Evolutionary conservation across 805 yeast species (phyloP).

Genomic region (Grigorovia transvaalensis): DNA sequence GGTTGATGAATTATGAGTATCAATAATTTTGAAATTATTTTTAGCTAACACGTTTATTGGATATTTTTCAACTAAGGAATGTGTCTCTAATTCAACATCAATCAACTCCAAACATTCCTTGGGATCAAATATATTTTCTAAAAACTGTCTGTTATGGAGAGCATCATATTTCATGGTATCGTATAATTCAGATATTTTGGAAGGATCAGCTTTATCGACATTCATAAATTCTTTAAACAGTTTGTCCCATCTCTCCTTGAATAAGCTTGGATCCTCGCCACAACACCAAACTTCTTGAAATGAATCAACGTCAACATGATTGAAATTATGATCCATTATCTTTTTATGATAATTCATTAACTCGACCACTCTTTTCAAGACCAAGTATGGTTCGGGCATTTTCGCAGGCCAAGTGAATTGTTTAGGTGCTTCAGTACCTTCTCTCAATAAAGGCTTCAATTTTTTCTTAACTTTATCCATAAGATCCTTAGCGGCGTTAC

Average conservation of each 20-base stretch:
- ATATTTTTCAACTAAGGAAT: constrained; percentile 53
- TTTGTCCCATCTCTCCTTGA: constrained; percentile 96
- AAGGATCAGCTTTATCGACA: constrained; percentile 94
- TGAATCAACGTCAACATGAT: constrained; percentile 48
- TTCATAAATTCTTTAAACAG: constrained; percentile 82
- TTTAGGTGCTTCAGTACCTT: constrained; percentile 94
- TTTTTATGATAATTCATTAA: constrained; percentile 84
- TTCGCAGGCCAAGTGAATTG: constrained; percentile 98
- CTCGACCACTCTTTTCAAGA: constrained; percentile 87
- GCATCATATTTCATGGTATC: constrained; percentile 99
- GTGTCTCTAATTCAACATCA: constrained; percentile 21
- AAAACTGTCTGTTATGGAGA: constrained; percentile 81
- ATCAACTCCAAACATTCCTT: constrained; percentile 33
- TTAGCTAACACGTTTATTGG: constrained; percentile 67
- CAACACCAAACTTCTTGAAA: constrained; percentile 91
- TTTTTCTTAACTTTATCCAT: constrained; percentile 98
- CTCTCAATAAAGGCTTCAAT: constrained; percentile 84
- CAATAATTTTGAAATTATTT: constrained; percentile 60
- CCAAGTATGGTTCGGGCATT: constrained; percentile 95
- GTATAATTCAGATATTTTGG: constrained; percentile 89
- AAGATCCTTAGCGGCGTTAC: constrained; percentile 93
- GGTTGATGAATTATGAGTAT: constrained; percentile 9
- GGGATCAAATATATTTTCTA: constrained; percentile 73
- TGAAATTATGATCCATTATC: constrained; percentile 74
- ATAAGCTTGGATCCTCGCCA: constrained; percentile 83